Base-by-base conservation (phyloP, 148 eudicot species). In the Silene conica region DNA sequence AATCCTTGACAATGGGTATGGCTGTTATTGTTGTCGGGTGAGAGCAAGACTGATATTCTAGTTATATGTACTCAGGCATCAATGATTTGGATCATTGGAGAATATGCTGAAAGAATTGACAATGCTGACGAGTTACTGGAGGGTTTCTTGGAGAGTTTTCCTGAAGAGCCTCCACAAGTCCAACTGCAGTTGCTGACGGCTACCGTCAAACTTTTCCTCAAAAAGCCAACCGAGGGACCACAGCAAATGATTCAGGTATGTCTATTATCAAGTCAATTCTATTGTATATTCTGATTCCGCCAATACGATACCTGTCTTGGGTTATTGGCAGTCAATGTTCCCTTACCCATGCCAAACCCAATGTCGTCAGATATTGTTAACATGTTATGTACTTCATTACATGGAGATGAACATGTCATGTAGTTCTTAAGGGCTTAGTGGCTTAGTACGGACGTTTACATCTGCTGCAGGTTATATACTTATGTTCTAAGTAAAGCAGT, bases 81-180 rank as follows among this genome's bases (percentile, higher is more conserved):
- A 67, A 95, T 95, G 98, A 95, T 95, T 78, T 95, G 97, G 98
- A 95, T 92, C 59, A 95, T 92, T 85, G 97, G 97, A 79, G 98
- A 95, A 81, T 95, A 95, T 83, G 98, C 97, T 15, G 98, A 95
- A 82, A 88, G 98, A 90, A 92, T 92, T 74, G 97, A 92, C 85
- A 95, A 92, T 86, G 98, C 98, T 54, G 98, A 95, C 83, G 98
- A 95, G 82, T 89, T 95, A 67, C 88, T 95, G 61, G 97, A 95
- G 80, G 88, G 98, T 86, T 95, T 90, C 84, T 81, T 95, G 78
- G 98, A 95, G 83, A 95, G 78, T 71, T 95, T 95, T 66, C 93
- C 98, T 60, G 97, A 92, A 79, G 97, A 92, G 80, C 97, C 98
- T 84, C 90, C 98, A 63, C 97, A 88, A 84, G 98, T 95, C 20